A percentile compares a stretch with the other conserved stretches of the same genome.
Evolutionary conservation across 805 yeast genomes (phyloP).

Genomic region (Allodekkera sacchari): DNA sequence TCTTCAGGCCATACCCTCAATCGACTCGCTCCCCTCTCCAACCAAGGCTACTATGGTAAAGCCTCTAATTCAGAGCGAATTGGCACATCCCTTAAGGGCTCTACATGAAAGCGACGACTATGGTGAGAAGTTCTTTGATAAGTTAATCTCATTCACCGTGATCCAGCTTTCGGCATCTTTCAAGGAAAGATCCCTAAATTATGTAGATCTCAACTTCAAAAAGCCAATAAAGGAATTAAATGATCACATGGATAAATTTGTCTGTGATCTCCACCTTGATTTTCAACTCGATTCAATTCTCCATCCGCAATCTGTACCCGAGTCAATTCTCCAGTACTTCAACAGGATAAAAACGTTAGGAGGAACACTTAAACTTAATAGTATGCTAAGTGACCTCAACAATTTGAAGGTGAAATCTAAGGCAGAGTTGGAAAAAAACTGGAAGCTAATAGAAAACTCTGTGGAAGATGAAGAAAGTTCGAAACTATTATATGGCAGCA

Average conservation of each 20-base stretch:
- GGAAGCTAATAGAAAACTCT: conserved; percentile 41
- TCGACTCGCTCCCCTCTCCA: conserved; percentile 31
- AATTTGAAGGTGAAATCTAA: conserved; percentile 32
- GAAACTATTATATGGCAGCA: conserved; percentile 42
- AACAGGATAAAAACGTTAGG: conserved; percentile 46
- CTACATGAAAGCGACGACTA: conserved; percentile 9
- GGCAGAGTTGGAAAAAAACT: conserved; percentile 36
- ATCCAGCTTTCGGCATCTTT: conserved; percentile 62
- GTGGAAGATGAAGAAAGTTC: conserved; percentile 45
- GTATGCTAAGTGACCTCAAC: conserved; percentile 37
- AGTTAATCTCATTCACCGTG: conserved; percentile 57
- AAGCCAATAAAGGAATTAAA: conserved; percentile 43
- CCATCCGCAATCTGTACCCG: conserved; percentile 51
- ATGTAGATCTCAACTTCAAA: conserved; percentile 34
- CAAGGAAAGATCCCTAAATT: conserved; percentile 53
- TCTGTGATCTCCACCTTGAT: conserved; percentile 47
- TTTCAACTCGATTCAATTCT: conserved; percentile 55
- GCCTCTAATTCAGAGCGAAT: conserved; percentile 24
- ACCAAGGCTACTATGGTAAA: conserved; percentile 51
- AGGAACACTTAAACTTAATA: conserved; percentile 37
- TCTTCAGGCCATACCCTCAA: conserved; percentile 52
- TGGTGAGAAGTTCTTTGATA: conserved; percentile 38
- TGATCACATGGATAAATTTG: conserved; percentile 32
- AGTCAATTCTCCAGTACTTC: conserved; percentile 45
- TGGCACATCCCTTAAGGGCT: conserved; percentile 29